Evolutionary conservation across 352 stramenopile genomes (phyloP).

Genomic region (Phytophthora palmivora): DNA sequence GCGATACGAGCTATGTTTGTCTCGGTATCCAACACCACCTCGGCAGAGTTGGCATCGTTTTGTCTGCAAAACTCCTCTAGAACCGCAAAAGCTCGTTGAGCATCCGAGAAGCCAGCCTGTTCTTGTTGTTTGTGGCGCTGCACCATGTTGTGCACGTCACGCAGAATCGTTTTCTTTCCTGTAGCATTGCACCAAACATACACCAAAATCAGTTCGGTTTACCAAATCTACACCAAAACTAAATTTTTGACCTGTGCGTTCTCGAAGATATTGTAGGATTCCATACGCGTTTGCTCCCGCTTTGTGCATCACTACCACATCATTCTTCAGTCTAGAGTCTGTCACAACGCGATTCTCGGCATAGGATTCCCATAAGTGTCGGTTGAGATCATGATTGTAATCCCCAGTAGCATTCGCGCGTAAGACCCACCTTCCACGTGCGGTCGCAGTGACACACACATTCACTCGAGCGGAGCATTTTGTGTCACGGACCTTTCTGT

Average conservation of each 20-base stretch:
- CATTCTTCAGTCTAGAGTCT: neutral
- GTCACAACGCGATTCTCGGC: neutral
- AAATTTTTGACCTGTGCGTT: neutral
- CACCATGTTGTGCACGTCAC: conserved; percentile 21
- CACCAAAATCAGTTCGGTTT: neutral
- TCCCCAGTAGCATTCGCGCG: neutral
- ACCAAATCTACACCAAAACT: conserved; percentile 3
- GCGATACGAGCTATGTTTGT: too few species aligned
- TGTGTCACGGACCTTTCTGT: neutral
- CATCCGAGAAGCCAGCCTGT: neutral
- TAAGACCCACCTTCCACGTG: neutral
- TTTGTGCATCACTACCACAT: neutral
- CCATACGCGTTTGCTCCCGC: neutral
- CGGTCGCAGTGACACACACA: neutral
- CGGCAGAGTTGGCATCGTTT: conserved; percentile 1
- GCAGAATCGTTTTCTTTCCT: conserved; percentile 2
- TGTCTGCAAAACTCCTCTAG: conserved; percentile 14
- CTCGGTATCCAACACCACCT: neutral
- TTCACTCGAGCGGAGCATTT: neutral
- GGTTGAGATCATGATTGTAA: conserved; percentile 10
- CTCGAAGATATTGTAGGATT: neutral
- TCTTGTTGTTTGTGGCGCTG: conserved; percentile 1
- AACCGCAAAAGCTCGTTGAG: conserved; percentile 1
- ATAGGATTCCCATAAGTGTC: conserved; percentile 5
- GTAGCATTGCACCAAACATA: neutral